Conservation (phyloP, 1,139 yeast species). For the Candida mesenterica region DNA sequence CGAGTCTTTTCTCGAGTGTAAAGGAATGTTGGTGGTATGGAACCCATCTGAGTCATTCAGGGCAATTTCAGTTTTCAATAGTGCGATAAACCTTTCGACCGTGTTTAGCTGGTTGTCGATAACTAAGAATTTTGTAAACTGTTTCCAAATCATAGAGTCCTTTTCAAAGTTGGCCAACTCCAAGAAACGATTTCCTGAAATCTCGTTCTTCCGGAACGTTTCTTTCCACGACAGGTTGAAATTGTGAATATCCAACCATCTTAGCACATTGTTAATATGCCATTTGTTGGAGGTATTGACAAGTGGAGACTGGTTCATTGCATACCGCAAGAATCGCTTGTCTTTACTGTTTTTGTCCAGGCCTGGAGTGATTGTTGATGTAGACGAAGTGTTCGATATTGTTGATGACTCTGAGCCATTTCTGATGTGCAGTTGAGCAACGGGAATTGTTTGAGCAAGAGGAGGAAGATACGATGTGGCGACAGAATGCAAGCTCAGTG, state of each 20-base stretch:
- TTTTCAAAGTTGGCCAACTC: conserved; percentile 67
- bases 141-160: conserved; percentile 51
- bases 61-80: conserved; percentile 27
- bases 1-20: conserved; percentile 22
- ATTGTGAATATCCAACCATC: conserved; percentile 65
- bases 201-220: conserved; percentile 56
- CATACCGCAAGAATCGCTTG: conserved; percentile 44
- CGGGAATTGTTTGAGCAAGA: conserved; percentile 2
- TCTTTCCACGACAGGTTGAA: conserved; percentile 75
- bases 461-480: conserved; percentile 1
- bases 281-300: conserved; percentile 40
- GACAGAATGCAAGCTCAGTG: conserved; percentile 2
- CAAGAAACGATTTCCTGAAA: conserved; percentile 64
- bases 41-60: conserved; percentile 12
- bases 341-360: conserved; percentile 35
- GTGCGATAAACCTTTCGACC: conserved; percentile 51
- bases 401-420: conserved; percentile 41
- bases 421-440: conserved; percentile 25
- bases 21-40: conserved; percentile 6
- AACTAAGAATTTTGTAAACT: conserved; percentile 34
- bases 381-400: conserved; percentile 30
- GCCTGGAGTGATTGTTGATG: conserved; percentile 31
- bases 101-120: conserved; percentile 48
- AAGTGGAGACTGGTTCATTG: conserved; percentile 37
- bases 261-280: conserved; percentile 63